Percentiles rank a stretch among this genome's conserved stretches.
Evolutionary conservation across 2,329 filamentous ascomycete genomes (phyloP).

Genomic region (Plectosphaerella plurivora): DNA sequence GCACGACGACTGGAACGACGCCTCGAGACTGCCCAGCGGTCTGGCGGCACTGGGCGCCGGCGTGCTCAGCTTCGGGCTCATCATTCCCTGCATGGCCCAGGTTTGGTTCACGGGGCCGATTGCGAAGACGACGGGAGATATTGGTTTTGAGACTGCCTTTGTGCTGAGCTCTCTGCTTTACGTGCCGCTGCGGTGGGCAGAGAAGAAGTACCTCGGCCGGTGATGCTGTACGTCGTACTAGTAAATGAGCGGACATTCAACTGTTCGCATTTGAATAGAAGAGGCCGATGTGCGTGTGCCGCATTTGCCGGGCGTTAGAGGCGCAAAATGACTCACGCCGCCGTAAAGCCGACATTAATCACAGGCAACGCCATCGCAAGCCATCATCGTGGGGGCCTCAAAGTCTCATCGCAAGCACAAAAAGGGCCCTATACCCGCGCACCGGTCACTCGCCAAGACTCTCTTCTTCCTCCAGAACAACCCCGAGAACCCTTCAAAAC

Average conservation of each 20-base stretch:
- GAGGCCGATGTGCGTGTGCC: neutral
- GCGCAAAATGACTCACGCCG: no score
- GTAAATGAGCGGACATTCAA: conserved; percentile 1
- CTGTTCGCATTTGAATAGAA: neutral
- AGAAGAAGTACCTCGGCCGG: conserved; percentile 26
- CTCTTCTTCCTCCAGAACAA: no score
- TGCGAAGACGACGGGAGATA: conserved; percentile 55
- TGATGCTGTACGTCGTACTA: no score
- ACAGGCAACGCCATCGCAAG: no score
- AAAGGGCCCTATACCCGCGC: no score
- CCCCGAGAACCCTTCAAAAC: no score
- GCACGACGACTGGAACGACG: conserved; percentile 42
- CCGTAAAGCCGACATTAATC: no score
- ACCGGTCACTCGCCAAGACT: no score
- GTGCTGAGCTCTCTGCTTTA: conserved; percentile 43
- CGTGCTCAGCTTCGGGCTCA: conserved; percentile 41
- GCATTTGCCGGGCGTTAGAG: neutral
- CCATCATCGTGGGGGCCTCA: no score
- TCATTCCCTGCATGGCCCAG: conserved; percentile 57
- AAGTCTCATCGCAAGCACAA: no score
- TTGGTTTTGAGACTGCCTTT: conserved; percentile 63
- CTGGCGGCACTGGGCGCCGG: conserved; percentile 42
- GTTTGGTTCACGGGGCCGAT: conserved; percentile 60
- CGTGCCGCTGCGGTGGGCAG: conserved; percentile 39
- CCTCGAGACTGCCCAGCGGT: conserved; percentile 37